These are phyloP conservation scores for Rhodotorula kratochvilovae DNA, from an alignment of 768 basidiomycete species.

Conservation along the genomic window DNA sequence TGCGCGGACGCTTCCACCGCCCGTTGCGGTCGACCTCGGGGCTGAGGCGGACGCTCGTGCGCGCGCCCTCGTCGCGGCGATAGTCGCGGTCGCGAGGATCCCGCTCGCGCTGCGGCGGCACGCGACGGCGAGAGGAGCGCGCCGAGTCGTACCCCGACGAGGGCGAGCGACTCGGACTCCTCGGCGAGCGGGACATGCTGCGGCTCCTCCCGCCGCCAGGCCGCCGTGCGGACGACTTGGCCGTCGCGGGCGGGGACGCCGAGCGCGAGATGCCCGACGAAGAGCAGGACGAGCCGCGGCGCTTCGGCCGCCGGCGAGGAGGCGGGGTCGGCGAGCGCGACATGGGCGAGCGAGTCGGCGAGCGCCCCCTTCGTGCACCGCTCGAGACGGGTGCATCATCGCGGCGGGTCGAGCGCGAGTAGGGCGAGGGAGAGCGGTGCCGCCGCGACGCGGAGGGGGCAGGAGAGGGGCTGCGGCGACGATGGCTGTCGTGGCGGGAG, in stretches of 20 bases:
- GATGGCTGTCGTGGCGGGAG: background rate
- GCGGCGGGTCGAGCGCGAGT: background rate
- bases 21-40: background rate
- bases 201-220: too few relatives aligned
- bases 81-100: background rate
- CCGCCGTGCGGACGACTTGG: too few relatives aligned
- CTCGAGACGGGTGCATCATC: too few relatives aligned
- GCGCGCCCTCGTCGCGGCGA: too few relatives aligned
- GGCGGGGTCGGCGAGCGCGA: background rate
- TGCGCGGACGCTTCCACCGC: background rate
- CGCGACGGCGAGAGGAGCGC: background rate
- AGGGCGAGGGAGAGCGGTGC: background rate
- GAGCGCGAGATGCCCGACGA: too few relatives aligned
- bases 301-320: too few relatives aligned
- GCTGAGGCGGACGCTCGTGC: background rate
- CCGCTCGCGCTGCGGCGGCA: background rate
- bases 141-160: too few relatives aligned
- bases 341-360: background rate
- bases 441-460: background rate
- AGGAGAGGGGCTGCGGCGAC: background rate
- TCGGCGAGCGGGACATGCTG: background rate
- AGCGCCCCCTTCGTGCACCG: background rate
- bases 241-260: too few relatives aligned
- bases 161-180: background rate
- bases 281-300: too few relatives aligned